Evolutionary conservation across 805 yeast species (phyloP).

Genomic region (Blastobotrys mokoenaii): DNA sequence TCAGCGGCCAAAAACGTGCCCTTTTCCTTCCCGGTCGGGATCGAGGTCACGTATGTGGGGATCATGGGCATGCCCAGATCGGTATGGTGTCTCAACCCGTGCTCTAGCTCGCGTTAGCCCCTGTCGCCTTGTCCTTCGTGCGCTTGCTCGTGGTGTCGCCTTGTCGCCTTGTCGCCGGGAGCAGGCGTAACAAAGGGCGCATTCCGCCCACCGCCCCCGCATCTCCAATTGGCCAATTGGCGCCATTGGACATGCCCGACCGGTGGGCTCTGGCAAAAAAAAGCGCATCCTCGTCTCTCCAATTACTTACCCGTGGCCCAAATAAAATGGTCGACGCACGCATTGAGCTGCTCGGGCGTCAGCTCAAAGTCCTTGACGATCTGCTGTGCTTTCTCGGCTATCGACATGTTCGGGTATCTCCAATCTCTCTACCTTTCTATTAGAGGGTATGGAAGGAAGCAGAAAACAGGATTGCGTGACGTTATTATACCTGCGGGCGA

Average conservation of each 20-base stretch:
- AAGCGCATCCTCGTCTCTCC: too few relatives aligned
- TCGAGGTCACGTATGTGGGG: constrained; percentile 77
- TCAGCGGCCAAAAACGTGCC: constrained; percentile 88
- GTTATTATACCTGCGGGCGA: too few relatives aligned
- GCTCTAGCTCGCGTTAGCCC: constrained; percentile 17
- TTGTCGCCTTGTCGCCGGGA: too few relatives aligned
- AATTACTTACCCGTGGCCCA: constrained; percentile 10
- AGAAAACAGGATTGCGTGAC: too few relatives aligned
- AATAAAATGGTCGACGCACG: constrained; percentile 20
- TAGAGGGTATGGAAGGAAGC: too few relatives aligned
- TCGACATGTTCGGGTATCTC: background rate
- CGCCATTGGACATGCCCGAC: too few relatives aligned
- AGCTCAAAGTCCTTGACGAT: constrained; percentile 18
- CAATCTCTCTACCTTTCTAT: background rate
- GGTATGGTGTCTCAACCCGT: constrained; percentile 23
- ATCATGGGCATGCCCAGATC: constrained; percentile 54
- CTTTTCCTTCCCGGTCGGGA: constrained; percentile 78
- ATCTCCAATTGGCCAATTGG: too few relatives aligned
- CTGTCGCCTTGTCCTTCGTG: too few relatives aligned
- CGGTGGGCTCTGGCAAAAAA: too few relatives aligned
- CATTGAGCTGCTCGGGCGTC: constrained; percentile 16
- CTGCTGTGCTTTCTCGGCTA: constrained; percentile 7
- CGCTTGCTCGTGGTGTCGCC: too few relatives aligned
- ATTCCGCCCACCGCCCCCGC: too few relatives aligned
- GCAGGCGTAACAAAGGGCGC: too few relatives aligned